Conservation (phyloP, 192 early-diverging fungal species). For the Backusella morwellensis region DNA sequence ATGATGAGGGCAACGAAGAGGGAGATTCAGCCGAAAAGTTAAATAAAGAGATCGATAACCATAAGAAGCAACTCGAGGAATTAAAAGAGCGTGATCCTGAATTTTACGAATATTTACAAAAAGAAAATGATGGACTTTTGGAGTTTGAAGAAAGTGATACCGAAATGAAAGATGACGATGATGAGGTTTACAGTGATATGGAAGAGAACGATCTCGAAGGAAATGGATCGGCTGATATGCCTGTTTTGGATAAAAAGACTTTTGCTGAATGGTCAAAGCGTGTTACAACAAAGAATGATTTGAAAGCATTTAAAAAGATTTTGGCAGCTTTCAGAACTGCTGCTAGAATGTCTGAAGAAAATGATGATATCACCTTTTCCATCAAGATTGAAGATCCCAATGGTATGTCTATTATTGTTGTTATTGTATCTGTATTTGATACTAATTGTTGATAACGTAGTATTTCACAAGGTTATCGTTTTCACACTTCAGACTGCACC, state of each 20-base stretch:
- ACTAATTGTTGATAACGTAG: slow-evolving; percentile 21
- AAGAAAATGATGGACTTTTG: slow-evolving; percentile 84
- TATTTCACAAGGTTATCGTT: slow-evolving; percentile 84
- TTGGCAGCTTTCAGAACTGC: slow-evolving; percentile 85
- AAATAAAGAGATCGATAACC: slow-evolving; percentile 55
- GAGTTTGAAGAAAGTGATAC: slow-evolving; percentile 67
- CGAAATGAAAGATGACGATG: slow-evolving; percentile 42
- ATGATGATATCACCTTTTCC: slow-evolving; percentile 45
- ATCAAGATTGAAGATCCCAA: slow-evolving; percentile 70
- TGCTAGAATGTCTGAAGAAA: slow-evolving; percentile 70
- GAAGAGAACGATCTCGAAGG: slow-evolving; percentile 11
- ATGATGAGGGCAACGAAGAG: slow-evolving; percentile 39
- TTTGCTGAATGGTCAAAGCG: slow-evolving; percentile 69
- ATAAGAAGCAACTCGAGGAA: slow-evolving; percentile 81
- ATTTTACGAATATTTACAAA: slow-evolving; percentile 89
- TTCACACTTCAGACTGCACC: slow-evolving; percentile 70
- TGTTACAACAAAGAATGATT: slow-evolving; percentile 59
- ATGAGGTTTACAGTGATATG: slow-evolving; percentile 11
- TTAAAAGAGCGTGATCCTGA: slow-evolving; percentile 86
- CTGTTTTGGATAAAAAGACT: slow-evolving; percentile 71
- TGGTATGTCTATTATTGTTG: slow-evolving; percentile 14
- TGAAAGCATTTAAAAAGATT: slow-evolving; percentile 68
- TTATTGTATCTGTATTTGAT: background rate
- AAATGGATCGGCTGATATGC: slow-evolving; percentile 7
- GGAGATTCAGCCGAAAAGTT: slow-evolving; percentile 55